Evolutionary conservation across 2,329 filamentous ascomycete species (phyloP).

Genomic region (Trichoderma harzianum): DNA sequence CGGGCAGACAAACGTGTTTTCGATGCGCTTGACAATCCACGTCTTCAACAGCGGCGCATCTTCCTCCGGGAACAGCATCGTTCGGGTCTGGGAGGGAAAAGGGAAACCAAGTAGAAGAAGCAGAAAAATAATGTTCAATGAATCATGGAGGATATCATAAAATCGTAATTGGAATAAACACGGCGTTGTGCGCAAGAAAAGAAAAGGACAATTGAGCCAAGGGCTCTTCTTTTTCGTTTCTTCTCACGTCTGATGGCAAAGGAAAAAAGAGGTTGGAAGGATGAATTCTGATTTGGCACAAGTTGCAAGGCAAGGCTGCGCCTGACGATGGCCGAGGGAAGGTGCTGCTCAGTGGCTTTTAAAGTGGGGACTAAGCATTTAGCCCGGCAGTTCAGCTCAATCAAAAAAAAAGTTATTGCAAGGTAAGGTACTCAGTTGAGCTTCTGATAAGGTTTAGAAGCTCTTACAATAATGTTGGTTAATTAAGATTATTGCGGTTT

Average conservation of each 20-base stretch:
- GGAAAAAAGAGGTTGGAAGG: neutral
- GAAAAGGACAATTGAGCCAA: neutral
- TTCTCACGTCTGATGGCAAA: neutral
- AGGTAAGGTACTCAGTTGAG: neutral
- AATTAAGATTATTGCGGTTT: neutral
- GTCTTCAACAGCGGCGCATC: slow-evolving; percentile 64
- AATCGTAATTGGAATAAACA: neutral
- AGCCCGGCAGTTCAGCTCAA: neutral
- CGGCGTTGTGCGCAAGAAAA: neutral
- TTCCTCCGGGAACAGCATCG: slow-evolving; percentile 61
- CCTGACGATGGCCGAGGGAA: slow-evolving; percentile 13
- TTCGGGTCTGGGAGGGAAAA: slow-evolving; percentile 17
- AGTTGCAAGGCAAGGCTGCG: slow-evolving; percentile 8
- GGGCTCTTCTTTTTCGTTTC: neutral
- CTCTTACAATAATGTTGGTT: neutral
- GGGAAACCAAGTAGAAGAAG: neutral
- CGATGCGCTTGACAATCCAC: slow-evolving; percentile 75
- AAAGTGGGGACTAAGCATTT: neutral
- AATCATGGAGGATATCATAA: neutral
- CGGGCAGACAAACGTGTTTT: slow-evolving; percentile 60
- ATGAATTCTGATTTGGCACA: neutral
- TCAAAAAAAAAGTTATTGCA: neutral
- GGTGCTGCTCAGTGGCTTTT: slow-evolving; percentile 8
- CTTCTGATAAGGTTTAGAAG: neutral
- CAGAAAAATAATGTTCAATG: neutral